phyloP scores from a whole-genome alignment of 192 early-diverging fungal species.

The Mortierella antarctica region DNA sequence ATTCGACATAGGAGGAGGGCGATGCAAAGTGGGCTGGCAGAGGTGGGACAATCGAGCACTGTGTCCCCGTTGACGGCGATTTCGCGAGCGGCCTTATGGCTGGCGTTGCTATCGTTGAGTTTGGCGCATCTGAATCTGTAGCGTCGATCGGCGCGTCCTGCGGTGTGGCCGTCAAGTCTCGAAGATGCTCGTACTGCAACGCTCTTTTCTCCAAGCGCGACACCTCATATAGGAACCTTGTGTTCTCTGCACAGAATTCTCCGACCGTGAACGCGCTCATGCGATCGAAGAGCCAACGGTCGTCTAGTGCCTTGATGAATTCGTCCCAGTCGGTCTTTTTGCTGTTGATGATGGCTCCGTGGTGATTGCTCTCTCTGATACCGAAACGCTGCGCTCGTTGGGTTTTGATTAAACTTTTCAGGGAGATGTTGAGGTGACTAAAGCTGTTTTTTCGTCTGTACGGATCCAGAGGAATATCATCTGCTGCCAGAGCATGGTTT shows the following conservation, averaged over 20 bases:
- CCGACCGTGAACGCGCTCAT: constrained; percentile 44
- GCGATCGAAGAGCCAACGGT: constrained; percentile 23
- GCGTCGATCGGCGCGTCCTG: neutral
- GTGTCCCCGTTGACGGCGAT: constrained; percentile 11
- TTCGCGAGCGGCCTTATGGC: neutral
- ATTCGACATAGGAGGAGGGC: neutral
- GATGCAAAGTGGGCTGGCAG: constrained; percentile 28
- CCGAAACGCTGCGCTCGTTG: constrained; percentile 16
- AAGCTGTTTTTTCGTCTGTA: constrained; percentile 4
- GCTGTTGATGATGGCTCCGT: constrained; percentile 1
- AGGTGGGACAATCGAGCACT: constrained; percentile 18
- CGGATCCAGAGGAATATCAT: neutral
- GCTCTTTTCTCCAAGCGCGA: constrained; percentile 39
- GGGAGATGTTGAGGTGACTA: constrained; percentile 4
- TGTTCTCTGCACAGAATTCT: constrained; percentile 53
- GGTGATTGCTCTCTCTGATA: neutral
- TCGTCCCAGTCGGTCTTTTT: constrained; percentile 43
- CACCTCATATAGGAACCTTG: constrained; percentile 42
- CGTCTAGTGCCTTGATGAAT: constrained; percentile 30
- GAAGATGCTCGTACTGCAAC: constrained; percentile 32
- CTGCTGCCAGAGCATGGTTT: neutral
- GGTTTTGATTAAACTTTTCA: constrained; percentile 22
- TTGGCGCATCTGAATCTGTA: neutral
- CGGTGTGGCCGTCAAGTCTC: constrained; percentile 13
- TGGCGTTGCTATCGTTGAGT: neutral